A percentile compares a stretch with the other conserved stretches of the same genome.
Conservation (phyloP, 345 rosid genomes). For the Gossypioides kirkii region DNA sequence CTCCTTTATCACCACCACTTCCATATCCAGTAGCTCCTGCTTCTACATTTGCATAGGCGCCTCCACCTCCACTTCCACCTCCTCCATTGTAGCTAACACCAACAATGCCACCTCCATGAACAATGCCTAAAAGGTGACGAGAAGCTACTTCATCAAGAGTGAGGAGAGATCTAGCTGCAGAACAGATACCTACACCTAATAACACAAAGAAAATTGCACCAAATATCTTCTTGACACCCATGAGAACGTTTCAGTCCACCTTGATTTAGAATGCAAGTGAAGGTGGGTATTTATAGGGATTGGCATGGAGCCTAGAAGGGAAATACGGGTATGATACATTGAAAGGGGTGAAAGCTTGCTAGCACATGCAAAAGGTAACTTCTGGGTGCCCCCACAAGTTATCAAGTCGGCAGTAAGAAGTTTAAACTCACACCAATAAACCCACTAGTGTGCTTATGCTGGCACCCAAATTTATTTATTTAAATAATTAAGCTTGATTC, state of each 20-base stretch:
- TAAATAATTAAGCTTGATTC: background rate
- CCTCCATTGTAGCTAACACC: background rate
- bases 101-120: background rate
- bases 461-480: background rate
- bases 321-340: background rate
- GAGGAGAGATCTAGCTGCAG: slow-evolving; percentile 36
- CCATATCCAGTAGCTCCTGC: slow-evolving; percentile 28
- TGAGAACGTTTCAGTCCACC: slow-evolving; percentile 9
- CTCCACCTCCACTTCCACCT: slow-evolving; percentile 19
- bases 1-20: slow-evolving; percentile 10
- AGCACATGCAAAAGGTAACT: slow-evolving; percentile 22
- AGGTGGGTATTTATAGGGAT: slow-evolving; percentile 30
- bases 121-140: slow-evolving; percentile 2
- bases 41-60: background rate
- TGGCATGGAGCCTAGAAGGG: slow-evolving; percentile 8
- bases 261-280: slow-evolving; percentile 2
- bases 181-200: slow-evolving; percentile 31
- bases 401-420: background rate
- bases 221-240: slow-evolving; percentile 22
- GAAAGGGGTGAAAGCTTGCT: background rate
- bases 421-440: background rate
- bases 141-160: slow-evolving; percentile 19
- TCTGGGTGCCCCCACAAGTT: background rate
- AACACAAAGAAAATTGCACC: slow-evolving; percentile 23
- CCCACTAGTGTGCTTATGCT: slow-evolving; percentile 8